Conservation (phyloP, 2,329 filamentous ascomycete species). For the Ceratocystis harringtonii region DNA sequence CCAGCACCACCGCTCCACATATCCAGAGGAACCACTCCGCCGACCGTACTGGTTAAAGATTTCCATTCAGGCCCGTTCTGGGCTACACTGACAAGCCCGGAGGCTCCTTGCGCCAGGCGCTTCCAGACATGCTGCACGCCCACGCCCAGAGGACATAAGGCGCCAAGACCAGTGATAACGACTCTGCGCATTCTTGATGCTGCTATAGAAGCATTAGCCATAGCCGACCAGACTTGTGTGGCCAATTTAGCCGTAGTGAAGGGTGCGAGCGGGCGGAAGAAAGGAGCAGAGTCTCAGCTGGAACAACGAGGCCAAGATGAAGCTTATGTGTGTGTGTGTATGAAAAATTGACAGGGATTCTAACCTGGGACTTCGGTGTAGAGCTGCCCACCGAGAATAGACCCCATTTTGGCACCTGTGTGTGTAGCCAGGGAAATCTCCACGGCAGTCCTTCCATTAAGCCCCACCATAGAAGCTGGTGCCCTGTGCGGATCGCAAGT, state of each 20-base stretch:
- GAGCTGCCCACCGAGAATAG: neutral
- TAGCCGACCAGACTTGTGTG: neutral
- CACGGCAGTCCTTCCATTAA: neutral
- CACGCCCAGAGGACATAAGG: conserved; percentile 69
- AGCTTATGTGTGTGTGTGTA: neutral
- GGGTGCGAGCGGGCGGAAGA: neutral
- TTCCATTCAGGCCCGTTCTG: conserved; percentile 48
- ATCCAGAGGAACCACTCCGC: conserved; percentile 57
- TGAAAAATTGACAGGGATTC: neutral
- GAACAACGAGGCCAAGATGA: neutral
- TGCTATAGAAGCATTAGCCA: neutral
- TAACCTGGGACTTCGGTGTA: neutral
- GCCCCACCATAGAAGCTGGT: neutral
- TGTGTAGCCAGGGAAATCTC: neutral
- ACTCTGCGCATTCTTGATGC: conserved; percentile 36
- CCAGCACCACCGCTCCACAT: conserved; percentile 40
- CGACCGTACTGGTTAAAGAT: conserved; percentile 68
- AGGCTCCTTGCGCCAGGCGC: conserved; percentile 62
- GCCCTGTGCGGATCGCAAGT: conserved; percentile 2
- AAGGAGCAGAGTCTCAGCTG: neutral
- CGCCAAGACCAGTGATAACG: conserved; percentile 70
- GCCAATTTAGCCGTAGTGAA: neutral
- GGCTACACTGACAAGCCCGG: conserved; percentile 62
- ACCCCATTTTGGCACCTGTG: neutral
- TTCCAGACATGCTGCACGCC: conserved; percentile 66